Conservation (phyloP, 2,329 filamentous ascomycete species). For the Emmonsiellopsis sp. region DNA sequence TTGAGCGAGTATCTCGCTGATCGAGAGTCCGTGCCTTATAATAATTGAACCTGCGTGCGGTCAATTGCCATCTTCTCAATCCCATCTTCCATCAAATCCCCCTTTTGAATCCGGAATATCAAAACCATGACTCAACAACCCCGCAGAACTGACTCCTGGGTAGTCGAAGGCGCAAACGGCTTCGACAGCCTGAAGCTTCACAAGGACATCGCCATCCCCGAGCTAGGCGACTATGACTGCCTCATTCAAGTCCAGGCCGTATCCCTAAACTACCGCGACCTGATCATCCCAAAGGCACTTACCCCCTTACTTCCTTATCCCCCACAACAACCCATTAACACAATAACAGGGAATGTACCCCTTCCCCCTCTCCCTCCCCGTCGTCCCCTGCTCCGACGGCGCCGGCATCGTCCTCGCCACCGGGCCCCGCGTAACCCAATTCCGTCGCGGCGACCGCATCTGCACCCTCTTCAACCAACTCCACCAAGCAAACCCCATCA, state of each 20-base stretch:
- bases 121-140: not conserved
- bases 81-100: not conserved
- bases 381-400: slow-evolving; percentile 34
- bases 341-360: slow-evolving; percentile 33
- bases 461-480: slow-evolving; percentile 50
- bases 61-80: not conserved
- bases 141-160: not conserved
- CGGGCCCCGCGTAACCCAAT: slow-evolving; percentile 47
- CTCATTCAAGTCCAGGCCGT: slow-evolving; percentile 55
- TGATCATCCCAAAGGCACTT: slow-evolving; percentile 35
- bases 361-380: slow-evolving; percentile 34
- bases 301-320: not conserved
- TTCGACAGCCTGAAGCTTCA: slow-evolving; percentile 4
- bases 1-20: no score
- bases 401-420: slow-evolving; percentile 42
- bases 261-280: slow-evolving; percentile 43
- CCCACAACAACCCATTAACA: not conserved
- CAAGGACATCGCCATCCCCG: not conserved
- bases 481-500: slow-evolving; percentile 44
- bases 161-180: not conserved
- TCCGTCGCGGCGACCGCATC: slow-evolving; percentile 52
- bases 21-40: no score
- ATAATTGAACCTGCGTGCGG: not conserved
- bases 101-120: not conserved
- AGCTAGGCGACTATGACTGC: slow-evolving; percentile 59